phyloP scores from a whole-genome alignment of 2,329 filamentous ascomycete genomes.

The Xylaria sp. region DNA sequence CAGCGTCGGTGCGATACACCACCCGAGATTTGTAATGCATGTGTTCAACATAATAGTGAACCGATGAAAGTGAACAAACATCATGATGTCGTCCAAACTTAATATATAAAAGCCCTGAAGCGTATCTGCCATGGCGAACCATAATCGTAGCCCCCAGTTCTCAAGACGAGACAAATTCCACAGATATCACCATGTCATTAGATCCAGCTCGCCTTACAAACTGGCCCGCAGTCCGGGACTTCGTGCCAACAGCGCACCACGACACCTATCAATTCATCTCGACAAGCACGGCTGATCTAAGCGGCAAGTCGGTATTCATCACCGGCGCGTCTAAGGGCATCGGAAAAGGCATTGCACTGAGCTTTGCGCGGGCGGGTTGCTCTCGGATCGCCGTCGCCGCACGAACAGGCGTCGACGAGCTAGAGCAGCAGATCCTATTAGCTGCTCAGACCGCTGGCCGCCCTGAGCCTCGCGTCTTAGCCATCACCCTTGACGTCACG shows the following conservation, averaged over 20 bases:
- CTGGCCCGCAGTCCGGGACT: slow-evolving; percentile 33
- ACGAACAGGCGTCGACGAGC: slow-evolving; percentile 54
- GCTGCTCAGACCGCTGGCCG: slow-evolving; percentile 43
- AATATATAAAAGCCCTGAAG: slow-evolving; percentile 13
- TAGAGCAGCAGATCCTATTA: slow-evolving; percentile 50
- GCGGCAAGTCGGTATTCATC: slow-evolving; percentile 52
- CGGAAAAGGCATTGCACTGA: slow-evolving; percentile 58
- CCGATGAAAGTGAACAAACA: neutral
- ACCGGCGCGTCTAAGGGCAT: slow-evolving; percentile 60
- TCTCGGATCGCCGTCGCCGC: slow-evolving; percentile 60
- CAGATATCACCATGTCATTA: slow-evolving; percentile 10
- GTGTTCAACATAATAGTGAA: neutral
- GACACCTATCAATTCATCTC: slow-evolving; percentile 44
- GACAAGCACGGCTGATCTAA: slow-evolving; percentile 28
- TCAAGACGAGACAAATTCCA: neutral
- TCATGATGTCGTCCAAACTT: neutral
- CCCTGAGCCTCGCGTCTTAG: slow-evolving; percentile 40
- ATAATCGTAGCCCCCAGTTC: neutral
- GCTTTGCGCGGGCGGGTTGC: slow-evolving; percentile 61
- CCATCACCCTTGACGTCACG: slow-evolving; percentile 46
- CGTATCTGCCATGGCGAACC: neutral
- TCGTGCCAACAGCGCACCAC: slow-evolving; percentile 37
- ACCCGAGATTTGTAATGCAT: slow-evolving; percentile 18
- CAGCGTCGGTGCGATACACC: slow-evolving; percentile 9
- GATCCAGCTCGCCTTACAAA: slow-evolving; percentile 30